A percentile compares a stretch with the other conserved stretches of the same genome.
phyloP scores from a whole-genome alignment of 345 rosid species.

The Arabidopsis suecica region DNA sequence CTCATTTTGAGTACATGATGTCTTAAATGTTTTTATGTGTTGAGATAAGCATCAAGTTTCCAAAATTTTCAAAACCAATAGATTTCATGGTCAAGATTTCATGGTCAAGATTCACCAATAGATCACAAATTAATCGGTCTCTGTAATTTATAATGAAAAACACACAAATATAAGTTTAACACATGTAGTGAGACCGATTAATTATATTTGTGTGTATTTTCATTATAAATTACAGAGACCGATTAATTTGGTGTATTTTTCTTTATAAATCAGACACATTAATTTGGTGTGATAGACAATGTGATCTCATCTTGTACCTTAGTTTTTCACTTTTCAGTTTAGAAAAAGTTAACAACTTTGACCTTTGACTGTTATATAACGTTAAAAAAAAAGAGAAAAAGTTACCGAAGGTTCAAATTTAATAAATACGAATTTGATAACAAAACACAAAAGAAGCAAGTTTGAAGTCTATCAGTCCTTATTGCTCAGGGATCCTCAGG shows the following conservation, averaged over 20 bases:
- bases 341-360: conserved; percentile 6
- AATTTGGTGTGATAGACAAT: neutral
- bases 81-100: too few relatives aligned
- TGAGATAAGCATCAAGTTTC: neutral
- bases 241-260: neutral
- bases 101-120: too few relatives aligned
- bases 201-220: neutral
- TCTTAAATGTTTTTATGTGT: neutral
- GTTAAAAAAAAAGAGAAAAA: neutral
- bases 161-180: too few relatives aligned
- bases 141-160: too few relatives aligned
- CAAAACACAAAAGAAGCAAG: neutral
- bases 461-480: neutral
- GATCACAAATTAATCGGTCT: too few relatives aligned
- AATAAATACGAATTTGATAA: neutral
- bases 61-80: too few relatives aligned
- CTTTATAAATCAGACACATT: neutral
- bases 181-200: neutral
- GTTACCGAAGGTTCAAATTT: neutral
- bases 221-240: neutral
- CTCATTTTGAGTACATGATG: neutral
- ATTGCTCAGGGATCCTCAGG: neutral
- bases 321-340: neutral
- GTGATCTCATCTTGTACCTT: conserved; percentile 29
- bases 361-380: conserved; percentile 23